Percentiles rank a stretch among this genome's conserved stretches.
phyloP scores from a whole-genome alignment of 2,329 filamentous ascomycete genomes.

The Ophiostoma montium region DNA sequence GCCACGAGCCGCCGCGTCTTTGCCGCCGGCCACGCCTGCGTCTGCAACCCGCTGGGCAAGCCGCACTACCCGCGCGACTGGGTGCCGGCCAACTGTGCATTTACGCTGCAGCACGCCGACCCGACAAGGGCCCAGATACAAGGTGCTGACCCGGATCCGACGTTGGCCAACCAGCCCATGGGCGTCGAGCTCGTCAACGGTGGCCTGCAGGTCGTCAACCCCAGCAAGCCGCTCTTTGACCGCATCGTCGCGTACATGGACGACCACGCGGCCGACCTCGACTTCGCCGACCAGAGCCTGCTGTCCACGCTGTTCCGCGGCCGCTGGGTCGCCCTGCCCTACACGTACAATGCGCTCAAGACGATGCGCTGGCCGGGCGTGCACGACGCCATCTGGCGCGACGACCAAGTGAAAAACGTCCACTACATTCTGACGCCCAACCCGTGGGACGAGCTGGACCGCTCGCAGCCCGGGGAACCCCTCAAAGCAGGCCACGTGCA shows the following conservation, averaged over 20 bases:
- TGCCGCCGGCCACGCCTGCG: conserved; percentile 70
- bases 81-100: conserved; percentile 42
- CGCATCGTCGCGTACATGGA: conserved; percentile 39
- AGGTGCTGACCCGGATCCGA: conserved; percentile 31
- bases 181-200: conserved; percentile 40
- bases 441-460: conserved; percentile 42
- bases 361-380: conserved; percentile 35
- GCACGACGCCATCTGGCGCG: conserved; percentile 41
- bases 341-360: conserved; percentile 50
- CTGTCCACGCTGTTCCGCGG: conserved; percentile 39
- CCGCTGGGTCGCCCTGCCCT: conserved; percentile 44
- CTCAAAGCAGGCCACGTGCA: conserved; percentile 14
- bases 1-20: conserved; percentile 49
- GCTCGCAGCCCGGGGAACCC: conserved; percentile 24
- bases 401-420: conserved; percentile 44
- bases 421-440: conserved; percentile 47
- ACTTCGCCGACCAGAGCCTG: conserved; percentile 47
- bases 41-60: conserved; percentile 71
- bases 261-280: conserved; percentile 28
- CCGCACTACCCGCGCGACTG: conserved; percentile 66
- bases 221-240: conserved; percentile 31
- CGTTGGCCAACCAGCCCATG: conserved; percentile 18
- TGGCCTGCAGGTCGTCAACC: conserved; percentile 43
- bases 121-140: conserved; percentile 32
- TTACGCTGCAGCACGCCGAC: conserved; percentile 27